Percentiles rank a stretch among this genome's conserved stretches.
phyloP scores from a whole-genome alignment of 257 asterid genomes.

The Paulownia fortunei region DNA sequence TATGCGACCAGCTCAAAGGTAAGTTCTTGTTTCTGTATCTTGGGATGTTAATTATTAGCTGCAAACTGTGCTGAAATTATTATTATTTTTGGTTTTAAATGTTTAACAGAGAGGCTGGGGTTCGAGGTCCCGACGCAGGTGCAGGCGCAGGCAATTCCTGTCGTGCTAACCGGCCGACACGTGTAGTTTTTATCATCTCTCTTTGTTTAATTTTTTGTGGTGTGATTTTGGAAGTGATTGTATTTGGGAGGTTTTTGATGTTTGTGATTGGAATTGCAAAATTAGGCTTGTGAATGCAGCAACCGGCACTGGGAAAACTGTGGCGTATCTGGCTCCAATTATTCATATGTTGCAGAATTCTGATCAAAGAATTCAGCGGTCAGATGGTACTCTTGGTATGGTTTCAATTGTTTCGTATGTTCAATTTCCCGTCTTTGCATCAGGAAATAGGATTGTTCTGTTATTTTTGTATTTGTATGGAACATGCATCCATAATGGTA shows the following conservation, averaged over 20 bases:
- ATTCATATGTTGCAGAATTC: constrained; percentile 74
- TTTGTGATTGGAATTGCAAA: constrained; percentile 28
- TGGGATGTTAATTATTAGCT: background rate
- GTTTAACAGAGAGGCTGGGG: constrained; percentile 73
- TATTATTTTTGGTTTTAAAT: background rate
- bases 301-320: constrained; percentile 95
- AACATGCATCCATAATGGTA: background rate
- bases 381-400: constrained; percentile 95
- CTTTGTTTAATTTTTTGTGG: background rate
- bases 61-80: background rate
- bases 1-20: constrained; percentile 95
- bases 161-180: constrained; percentile 80
- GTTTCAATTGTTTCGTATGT: constrained; percentile 6
- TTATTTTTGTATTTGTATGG: constrained; percentile 2
- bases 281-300: constrained; percentile 94
- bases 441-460: background rate
- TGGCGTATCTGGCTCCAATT: constrained; percentile 89
- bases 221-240: background rate
- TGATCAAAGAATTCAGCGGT: constrained; percentile 69
- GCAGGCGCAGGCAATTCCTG: constrained; percentile 93
- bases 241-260: constrained; percentile 15
- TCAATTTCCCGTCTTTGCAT: background rate
- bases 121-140: constrained; percentile 86
- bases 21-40: background rate
- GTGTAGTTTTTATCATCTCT: constrained; percentile 54